Conservation (phyloP, 495 filamentous ascomycete species). For the Hypoxylon trugodes region DNA sequence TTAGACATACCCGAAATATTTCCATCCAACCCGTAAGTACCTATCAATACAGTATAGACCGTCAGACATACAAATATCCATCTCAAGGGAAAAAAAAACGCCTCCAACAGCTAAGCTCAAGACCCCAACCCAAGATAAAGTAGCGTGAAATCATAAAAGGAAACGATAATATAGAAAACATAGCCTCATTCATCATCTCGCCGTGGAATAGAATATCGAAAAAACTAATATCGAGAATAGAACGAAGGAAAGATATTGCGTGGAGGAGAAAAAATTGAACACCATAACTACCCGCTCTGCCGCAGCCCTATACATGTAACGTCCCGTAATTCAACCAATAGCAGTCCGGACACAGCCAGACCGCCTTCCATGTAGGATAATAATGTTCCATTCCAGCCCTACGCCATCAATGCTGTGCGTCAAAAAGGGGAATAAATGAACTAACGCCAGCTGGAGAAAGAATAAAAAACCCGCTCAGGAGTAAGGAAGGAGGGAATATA, state of each 20-base stretch:
- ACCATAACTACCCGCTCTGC: constrained; percentile 8
- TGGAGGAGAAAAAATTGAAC: not conserved
- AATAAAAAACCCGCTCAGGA: constrained; percentile 17
- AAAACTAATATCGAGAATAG: not conserved
- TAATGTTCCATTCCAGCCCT: constrained; percentile 34
- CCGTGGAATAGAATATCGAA: not conserved
- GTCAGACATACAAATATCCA: too few species aligned
- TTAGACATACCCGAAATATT: too few species aligned
- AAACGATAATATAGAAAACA: constrained; percentile 10
- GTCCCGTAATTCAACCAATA: constrained; percentile 5
- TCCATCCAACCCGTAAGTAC: too few species aligned
- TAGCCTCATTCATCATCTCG: constrained; percentile 31
- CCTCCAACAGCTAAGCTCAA: not conserved
- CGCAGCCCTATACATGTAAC: constrained; percentile 25
- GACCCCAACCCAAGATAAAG: not conserved
- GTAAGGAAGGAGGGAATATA: constrained; percentile 10
- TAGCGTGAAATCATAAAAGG: not conserved
- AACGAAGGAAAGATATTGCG: not conserved
- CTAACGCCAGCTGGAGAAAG: not conserved
- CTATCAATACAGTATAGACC: too few species aligned
- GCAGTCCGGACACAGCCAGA: not conserved
- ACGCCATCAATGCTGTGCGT: constrained; percentile 19
- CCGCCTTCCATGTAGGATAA: constrained; percentile 19
- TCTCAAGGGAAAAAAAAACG: too few species aligned
- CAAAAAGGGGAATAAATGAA: constrained; percentile 5